Percentiles rank a stretch among this genome's conserved stretches.
Evolutionary conservation across 1,139 yeast species (phyloP).

Genomic region (Kluyveromyces sp.): DNA sequence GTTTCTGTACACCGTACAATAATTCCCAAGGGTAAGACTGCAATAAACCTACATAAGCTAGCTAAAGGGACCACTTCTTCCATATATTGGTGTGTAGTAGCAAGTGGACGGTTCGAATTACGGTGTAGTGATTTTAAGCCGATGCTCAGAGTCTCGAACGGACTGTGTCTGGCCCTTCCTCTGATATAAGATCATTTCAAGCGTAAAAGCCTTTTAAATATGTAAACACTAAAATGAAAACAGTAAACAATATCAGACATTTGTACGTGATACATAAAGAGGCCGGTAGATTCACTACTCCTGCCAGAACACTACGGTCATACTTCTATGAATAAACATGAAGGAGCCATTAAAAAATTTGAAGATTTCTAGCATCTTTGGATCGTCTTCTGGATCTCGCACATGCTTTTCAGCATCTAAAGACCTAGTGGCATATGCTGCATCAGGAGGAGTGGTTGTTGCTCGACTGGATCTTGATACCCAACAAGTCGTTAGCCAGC

Average conservation of each 20-base stretch:
- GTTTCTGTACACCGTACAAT: no score
- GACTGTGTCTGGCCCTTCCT: no score
- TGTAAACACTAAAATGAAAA: constrained; percentile 4
- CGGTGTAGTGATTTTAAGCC: no score
- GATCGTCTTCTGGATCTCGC: constrained; percentile 5
- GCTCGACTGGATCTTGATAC: constrained; percentile 1
- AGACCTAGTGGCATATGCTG: constrained; percentile 6
- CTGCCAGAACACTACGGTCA: not conserved
- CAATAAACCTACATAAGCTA: no score
- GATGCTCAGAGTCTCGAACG: no score
- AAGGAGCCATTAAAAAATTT: constrained; percentile 6
- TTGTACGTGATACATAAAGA: not conserved
- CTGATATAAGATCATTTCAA: not conserved
- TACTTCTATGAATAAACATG: not conserved
- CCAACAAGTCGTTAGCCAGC: constrained; percentile 2
- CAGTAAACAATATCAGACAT: not conserved
- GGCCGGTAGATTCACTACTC: not conserved
- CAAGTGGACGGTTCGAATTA: no score
- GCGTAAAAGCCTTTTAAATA: not conserved
- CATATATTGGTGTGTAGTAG: no score
- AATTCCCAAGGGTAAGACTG: no score
- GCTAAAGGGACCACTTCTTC: no score
- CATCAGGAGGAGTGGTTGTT: constrained; percentile 7
- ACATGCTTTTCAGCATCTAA: constrained; percentile 1
- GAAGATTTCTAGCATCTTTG: constrained; percentile 5